Evolutionary conservation across 768 basidiomycete species (phyloP).

Genomic region (Boletus vinaceobasis): DNA sequence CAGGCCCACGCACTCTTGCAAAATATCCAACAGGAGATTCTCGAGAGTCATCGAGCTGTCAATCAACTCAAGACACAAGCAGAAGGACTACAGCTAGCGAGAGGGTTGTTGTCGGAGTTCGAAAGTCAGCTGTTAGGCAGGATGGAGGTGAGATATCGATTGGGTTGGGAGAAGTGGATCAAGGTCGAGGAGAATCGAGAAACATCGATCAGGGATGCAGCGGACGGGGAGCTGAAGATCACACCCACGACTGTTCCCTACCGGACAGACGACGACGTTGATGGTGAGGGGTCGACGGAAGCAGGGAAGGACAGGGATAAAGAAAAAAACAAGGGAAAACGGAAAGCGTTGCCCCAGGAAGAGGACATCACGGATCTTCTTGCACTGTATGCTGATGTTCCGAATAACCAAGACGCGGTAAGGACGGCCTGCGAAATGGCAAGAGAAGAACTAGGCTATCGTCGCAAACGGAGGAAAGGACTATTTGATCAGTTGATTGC

Average conservation of each 20-base stretch:
- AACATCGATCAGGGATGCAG: constrained; percentile 57
- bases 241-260: constrained; percentile 45
- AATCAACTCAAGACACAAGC: constrained; percentile 66
- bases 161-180: constrained; percentile 93
- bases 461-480: constrained; percentile 64
- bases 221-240: constrained; percentile 52
- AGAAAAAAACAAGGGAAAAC: constrained; percentile 54
- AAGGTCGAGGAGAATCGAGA: constrained; percentile 82
- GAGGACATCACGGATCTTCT: constrained; percentile 68
- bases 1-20: constrained; percentile 85
- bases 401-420: constrained; percentile 54
- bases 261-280: constrained; percentile 45
- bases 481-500: constrained; percentile 74
- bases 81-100: constrained; percentile 60
- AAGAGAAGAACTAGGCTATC: constrained; percentile 60
- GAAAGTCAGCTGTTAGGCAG: constrained; percentile 65
- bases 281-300: constrained; percentile 36
- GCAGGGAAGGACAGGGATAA: constrained; percentile 39
- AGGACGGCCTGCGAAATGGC: constrained; percentile 55
- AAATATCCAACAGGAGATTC: constrained; percentile 87
- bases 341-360: constrained; percentile 43
- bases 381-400: constrained; percentile 53
- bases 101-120: constrained; percentile 54
- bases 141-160: constrained; percentile 77
- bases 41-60: constrained; percentile 78